Evolutionary conservation across 129 eudicot species (phyloP).

Genomic region (Saposhnikovia divaricata): DNA sequence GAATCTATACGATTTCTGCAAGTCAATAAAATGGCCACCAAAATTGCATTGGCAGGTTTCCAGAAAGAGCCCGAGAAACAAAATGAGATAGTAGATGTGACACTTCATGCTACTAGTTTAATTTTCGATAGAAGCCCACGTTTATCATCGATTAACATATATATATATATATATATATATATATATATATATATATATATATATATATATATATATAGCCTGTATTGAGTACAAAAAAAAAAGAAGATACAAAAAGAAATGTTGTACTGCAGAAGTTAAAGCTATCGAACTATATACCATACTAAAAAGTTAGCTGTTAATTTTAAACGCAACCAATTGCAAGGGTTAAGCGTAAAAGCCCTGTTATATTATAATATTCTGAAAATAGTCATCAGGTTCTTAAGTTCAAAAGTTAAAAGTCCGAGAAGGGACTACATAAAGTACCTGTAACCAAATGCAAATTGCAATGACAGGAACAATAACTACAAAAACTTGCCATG

Average conservation of each 20-base stretch:
- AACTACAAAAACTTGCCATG: conserved; percentile 80
- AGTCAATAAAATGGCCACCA: not conserved
- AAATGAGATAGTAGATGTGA: no score
- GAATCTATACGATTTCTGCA: not conserved
- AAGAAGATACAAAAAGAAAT: not conserved
- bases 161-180: no score
- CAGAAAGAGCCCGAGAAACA: not conserved
- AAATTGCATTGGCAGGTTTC: not conserved
- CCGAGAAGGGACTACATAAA: not conserved
- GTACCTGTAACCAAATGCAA: conserved; percentile 79
- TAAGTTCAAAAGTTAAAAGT: not conserved
- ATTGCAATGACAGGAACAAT: conserved; percentile 55
- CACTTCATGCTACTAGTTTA: no score
- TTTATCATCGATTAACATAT: not conserved
- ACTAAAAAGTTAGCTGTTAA: not conserved
- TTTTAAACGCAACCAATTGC: not conserved
- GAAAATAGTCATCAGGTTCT: not conserved
- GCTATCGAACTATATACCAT: not conserved
- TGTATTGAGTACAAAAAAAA: not conserved
- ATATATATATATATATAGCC: no score
- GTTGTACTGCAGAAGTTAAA: not conserved
- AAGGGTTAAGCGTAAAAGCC: not conserved
- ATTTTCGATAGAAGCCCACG: not conserved
- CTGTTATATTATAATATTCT: not conserved
- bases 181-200: no score